These are phyloP conservation scores for Saccharomycopsis sp. DNA, from an alignment of 805 yeast species.

Conservation along the genomic window DNA sequence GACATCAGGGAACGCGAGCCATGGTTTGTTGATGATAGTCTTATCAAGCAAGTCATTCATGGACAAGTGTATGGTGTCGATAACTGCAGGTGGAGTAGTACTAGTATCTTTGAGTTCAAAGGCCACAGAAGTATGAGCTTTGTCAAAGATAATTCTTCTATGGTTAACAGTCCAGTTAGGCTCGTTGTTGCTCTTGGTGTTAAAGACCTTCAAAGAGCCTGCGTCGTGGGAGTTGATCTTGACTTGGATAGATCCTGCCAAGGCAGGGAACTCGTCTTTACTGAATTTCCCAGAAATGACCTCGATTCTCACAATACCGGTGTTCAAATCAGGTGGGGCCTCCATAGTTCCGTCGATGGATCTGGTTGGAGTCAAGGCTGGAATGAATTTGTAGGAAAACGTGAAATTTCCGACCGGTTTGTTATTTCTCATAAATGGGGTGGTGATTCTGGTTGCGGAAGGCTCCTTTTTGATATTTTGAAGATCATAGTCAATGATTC, in stretches of 20 bases:
- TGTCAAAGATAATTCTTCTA: constrained; percentile 67
- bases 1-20: constrained; percentile 68
- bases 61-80: constrained; percentile 54
- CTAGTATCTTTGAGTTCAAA: constrained; percentile 59
- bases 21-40: constrained; percentile 65
- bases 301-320: constrained; percentile 79
- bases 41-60: constrained; percentile 67
- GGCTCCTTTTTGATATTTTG: constrained; percentile 53
- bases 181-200: constrained; percentile 49
- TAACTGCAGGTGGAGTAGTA: constrained; percentile 37
- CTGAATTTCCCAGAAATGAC: constrained; percentile 34
- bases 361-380: constrained; percentile 54
- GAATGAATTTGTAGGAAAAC: constrained; percentile 69
- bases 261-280: constrained; percentile 37
- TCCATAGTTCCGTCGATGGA: constrained; percentile 73
- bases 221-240: constrained; percentile 55
- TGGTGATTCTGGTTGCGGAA: constrained; percentile 40
- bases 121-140: constrained; percentile 62
- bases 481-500: constrained; percentile 67
- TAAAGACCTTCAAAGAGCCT: constrained; percentile 43
- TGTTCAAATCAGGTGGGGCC: constrained; percentile 87
- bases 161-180: constrained; percentile 60
- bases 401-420: constrained; percentile 71
- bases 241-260: constrained; percentile 65
- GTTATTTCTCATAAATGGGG: constrained; percentile 70